Conservation (phyloP, 2,329 filamentous ascomycete genomes). For the Aspergillus pseudoterreus region DNA sequence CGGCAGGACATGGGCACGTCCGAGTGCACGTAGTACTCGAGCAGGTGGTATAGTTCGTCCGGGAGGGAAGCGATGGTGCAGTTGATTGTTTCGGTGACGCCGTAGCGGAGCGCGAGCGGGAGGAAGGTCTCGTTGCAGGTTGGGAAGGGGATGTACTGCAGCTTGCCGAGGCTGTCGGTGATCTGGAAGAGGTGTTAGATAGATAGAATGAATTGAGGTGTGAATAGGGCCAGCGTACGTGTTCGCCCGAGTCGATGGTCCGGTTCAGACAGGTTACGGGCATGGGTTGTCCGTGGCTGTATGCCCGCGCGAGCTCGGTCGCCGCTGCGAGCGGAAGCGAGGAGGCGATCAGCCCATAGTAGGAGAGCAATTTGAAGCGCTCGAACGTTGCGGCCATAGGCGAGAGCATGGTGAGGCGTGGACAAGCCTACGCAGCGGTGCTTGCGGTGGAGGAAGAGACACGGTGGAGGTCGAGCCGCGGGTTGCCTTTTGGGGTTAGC, state of each 20-base stretch:
- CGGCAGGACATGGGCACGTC: constrained; percentile 92
- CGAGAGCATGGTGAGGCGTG: neutral
- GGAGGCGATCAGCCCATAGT: constrained; percentile 14
- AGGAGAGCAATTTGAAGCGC: neutral
- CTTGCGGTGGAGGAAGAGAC: neutral
- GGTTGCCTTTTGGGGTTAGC: neutral
- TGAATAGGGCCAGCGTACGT: constrained; percentile 17
- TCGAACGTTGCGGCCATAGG: neutral
- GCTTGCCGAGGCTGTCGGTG: constrained; percentile 72
- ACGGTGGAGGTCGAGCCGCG: neutral
- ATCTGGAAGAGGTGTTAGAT: constrained; percentile 44
- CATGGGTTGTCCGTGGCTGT: constrained; percentile 58
- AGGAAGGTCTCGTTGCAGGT: constrained; percentile 81
- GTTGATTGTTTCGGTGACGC: constrained; percentile 61
- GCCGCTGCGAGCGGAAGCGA: constrained; percentile 21
- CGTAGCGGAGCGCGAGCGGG: constrained; percentile 82
- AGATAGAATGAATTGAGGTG: no score
- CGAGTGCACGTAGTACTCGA: constrained; percentile 93
- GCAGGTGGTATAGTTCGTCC: constrained; percentile 53
- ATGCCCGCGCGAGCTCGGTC: constrained; percentile 26
- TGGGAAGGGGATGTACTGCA: constrained; percentile 90
- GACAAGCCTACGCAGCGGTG: no score
- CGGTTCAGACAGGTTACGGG: constrained; percentile 71
- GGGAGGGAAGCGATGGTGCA: constrained; percentile 51
- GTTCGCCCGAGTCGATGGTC: constrained; percentile 49